A percentile compares a stretch with the other conserved stretches of the same genome.
phyloP scores from a whole-genome alignment of 805 yeast species.

The Candida suzukii region DNA sequence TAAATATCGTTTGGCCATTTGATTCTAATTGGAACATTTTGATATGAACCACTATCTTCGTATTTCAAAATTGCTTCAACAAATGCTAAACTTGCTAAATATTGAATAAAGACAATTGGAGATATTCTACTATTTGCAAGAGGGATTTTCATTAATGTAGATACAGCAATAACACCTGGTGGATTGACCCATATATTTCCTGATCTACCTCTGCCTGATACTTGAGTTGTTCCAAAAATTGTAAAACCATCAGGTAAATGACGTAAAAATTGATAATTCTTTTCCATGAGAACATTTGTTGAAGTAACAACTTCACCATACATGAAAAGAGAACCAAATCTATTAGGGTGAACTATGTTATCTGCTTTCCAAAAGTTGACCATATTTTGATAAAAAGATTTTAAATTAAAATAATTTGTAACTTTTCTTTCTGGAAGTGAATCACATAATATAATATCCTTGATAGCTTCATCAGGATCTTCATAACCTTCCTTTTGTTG shows the following conservation, averaged over 20 bases:
- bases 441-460: constrained; percentile 45
- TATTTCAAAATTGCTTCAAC: constrained; percentile 69
- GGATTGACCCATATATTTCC: constrained; percentile 96
- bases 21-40: constrained; percentile 68
- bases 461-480: constrained; percentile 50
- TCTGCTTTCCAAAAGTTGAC: constrained; percentile 22
- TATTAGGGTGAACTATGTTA: constrained; percentile 21
- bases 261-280: constrained; percentile 53
- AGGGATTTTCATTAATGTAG: constrained; percentile 61
- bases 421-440: constrained; percentile 39
- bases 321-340: constrained; percentile 55
- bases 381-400: constrained; percentile 43
- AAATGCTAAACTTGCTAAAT: constrained; percentile 74
- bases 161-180: constrained; percentile 79
- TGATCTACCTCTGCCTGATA: constrained; percentile 90
- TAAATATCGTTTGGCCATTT: constrained; percentile 98
- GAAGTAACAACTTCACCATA: constrained; percentile 91
- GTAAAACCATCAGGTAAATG: constrained; percentile 65
- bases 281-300: constrained; percentile 72
- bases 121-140: constrained; percentile 31
- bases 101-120: constrained; percentile 79
- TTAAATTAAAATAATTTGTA: constrained; percentile 71
- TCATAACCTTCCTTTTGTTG: constrained; percentile 30
- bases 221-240: constrained; percentile 73
- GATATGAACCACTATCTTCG: constrained; percentile 44